Evolutionary conservation across 1,139 yeast genomes (phyloP), one percentile per base, ranked within the genome.

Genomic region (Schwanniomyces etchellsii): DNA sequence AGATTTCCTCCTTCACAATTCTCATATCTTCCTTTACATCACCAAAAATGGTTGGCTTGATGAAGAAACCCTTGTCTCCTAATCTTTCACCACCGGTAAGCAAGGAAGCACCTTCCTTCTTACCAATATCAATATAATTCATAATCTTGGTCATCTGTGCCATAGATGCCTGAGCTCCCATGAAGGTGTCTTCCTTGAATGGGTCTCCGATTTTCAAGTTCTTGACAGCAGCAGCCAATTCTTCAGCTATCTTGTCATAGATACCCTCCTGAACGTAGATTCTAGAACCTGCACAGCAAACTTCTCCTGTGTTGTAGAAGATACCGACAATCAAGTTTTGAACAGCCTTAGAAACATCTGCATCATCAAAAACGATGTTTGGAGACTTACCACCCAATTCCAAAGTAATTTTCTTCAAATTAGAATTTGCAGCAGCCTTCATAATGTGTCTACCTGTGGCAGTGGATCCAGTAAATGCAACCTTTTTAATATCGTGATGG

Each of bases 371-470:
- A 29, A 83, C 77, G 44, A 83, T 75, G 60, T 81, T 78, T 47
- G 94, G 89, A 31, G 91, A 81, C 65, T 83, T 83, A 49, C 94
- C 94, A 48, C 94, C 94, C 48, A 82, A 77, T 64, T 83, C 94
- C 46, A 83, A 73, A 27, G 94, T 82, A 33, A 81, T 83, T 60
- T 81, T 80, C 70, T 82, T 82, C 58, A 81, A 64, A 60, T 77
- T 77, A 27, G 82, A 69, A 40, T 54, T 56, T 30, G 89, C 81
- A 47, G 88, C 83, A 44, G 77, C 71, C 54, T 69, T 73, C 85
- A 83, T 75, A 44, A 83, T 80, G 46, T 63, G 66, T 52, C 81
- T 77, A 53, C 95, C 95, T 42, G 84, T 79, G 35, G 78, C 81
- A 36, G 94, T 83, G 18, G 93, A 82, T 46, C 94, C 94, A 30